phyloP scores from a whole-genome alignment of 2,329 filamentous ascomycete species.

The Pseudocercospora fijiensis region DNA sequence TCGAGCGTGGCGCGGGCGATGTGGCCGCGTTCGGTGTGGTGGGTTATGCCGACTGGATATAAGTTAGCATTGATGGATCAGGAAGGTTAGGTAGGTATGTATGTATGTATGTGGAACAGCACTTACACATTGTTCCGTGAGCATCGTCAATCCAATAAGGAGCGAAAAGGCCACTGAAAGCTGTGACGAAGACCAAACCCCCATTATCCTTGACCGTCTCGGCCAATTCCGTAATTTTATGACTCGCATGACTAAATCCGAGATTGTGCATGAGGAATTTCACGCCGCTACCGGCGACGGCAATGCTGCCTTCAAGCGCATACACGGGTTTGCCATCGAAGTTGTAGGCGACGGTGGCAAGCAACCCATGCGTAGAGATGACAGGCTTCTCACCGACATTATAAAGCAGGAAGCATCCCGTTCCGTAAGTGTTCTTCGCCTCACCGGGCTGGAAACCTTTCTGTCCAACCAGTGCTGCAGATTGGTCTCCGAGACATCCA shows the following conservation, averaged over 20 bases:
- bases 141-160: slow-evolving; percentile 96
- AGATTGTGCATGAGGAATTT: slow-evolving; percentile 70
- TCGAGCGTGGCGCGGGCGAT: slow-evolving; percentile 87
- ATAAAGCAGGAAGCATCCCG: slow-evolving; percentile 84
- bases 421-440: slow-evolving; percentile 90
- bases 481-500: slow-evolving; percentile 86
- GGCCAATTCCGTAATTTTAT: slow-evolving; percentile 65
- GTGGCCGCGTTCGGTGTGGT: slow-evolving; percentile 80
- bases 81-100: neutral
- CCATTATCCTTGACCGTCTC: slow-evolving; percentile 71
- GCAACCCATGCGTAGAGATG: slow-evolving; percentile 76
- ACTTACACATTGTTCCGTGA: slow-evolving; percentile 76
- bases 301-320: slow-evolving; percentile 76
- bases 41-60: slow-evolving; percentile 36
- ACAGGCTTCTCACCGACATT: slow-evolving; percentile 84
- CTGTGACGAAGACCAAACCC: slow-evolving; percentile 81
- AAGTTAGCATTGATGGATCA: slow-evolving; percentile 10
- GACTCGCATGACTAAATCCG: slow-evolving; percentile 61
- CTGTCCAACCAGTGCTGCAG: slow-evolving; percentile 73
- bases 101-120: neutral
- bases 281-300: slow-evolving; percentile 72
- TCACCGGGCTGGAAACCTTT: slow-evolving; percentile 73
- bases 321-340: slow-evolving; percentile 71
- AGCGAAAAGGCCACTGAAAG: slow-evolving; percentile 86
- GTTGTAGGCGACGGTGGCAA: slow-evolving; percentile 86